These are phyloP conservation scores for Triticum turgidum DNA, from an alignment of 176 grass and related monocot genomes.

Conservation along the genomic window DNA sequence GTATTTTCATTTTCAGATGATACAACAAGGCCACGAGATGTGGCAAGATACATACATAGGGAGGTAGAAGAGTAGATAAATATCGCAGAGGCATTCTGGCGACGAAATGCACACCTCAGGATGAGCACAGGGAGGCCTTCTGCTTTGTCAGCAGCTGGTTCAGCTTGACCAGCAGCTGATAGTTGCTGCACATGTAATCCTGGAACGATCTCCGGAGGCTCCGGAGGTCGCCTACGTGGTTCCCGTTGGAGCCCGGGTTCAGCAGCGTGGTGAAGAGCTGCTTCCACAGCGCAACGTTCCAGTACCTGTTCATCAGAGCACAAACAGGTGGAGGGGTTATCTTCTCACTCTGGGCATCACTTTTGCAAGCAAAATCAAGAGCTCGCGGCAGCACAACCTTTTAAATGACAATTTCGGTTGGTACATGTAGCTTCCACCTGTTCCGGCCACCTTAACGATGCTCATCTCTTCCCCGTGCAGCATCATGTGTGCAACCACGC, in stretches of 20 bases:
- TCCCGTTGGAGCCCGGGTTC: conserved; percentile 56
- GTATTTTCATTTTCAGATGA: neutral
- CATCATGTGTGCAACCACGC: conserved; percentile 93
- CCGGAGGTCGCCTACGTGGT: conserved; percentile 50
- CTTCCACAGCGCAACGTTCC: conserved; percentile 73
- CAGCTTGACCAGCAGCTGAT: conserved; percentile 57
- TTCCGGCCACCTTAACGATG: conserved; percentile 46
- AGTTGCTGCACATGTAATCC: conserved; percentile 55
- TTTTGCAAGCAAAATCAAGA: neutral
- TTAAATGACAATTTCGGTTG: conserved; percentile 61
- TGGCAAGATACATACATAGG: neutral
- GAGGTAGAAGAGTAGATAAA: neutral
- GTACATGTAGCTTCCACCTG: conserved; percentile 57
- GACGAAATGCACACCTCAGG: conserved; percentile 39
- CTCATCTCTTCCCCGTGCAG: conserved; percentile 67
- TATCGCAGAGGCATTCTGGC: neutral
- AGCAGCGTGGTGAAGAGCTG: conserved; percentile 69
- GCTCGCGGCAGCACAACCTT: conserved; percentile 39
- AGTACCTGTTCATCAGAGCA: conserved; percentile 59
- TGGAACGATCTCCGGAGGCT: conserved; percentile 70
- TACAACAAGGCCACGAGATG: neutral
- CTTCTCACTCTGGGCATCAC: neutral
- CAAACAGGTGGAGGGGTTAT: neutral
- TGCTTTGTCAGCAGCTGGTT: conserved; percentile 70
- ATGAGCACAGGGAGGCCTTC: conserved; percentile 64